Percentiles rank a stretch among this genome's conserved stretches.
Conservation (phyloP, 208 protist species). For the Wallacemonas sp. region DNA sequence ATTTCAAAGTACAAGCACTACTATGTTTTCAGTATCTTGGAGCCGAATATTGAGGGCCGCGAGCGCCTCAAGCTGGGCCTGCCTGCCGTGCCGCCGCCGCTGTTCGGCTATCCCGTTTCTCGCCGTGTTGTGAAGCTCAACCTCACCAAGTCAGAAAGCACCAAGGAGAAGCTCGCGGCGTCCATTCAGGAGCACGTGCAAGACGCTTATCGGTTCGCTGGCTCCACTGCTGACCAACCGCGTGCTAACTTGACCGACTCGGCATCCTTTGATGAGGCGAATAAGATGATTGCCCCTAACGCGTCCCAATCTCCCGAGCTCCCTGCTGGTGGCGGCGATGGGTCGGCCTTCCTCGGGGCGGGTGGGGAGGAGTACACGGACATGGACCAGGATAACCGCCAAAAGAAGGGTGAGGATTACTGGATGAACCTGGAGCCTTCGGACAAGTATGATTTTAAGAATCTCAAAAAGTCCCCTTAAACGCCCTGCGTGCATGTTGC, state of each 20-base stretch:
- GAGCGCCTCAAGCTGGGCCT: conserved; percentile 90
- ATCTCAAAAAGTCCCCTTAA: conserved; percentile 88
- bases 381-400: conserved; percentile 70
- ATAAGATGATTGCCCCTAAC: conserved; percentile 91
- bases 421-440: conserved; percentile 92
- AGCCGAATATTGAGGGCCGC: conserved; percentile 90
- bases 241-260: conserved; percentile 79
- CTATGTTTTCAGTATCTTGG: conserved; percentile 92
- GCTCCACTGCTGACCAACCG: conserved; percentile 78
- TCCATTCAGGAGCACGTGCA: conserved; percentile 92
- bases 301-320: conserved; percentile 52
- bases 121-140: conserved; percentile 92
- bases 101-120: conserved; percentile 90
- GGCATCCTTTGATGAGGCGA: conserved; percentile 88
- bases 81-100: conserved; percentile 82
- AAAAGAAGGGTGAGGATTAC: conserved; percentile 92
- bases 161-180: conserved; percentile 91
- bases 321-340: conserved; percentile 30
- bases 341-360: conserved; percentile 34
- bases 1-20: conserved; percentile 95
- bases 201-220: conserved; percentile 89
- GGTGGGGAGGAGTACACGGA: conserved; percentile 71
- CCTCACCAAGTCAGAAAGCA: conserved; percentile 81
- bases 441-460: conserved; percentile 91
- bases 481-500: neutral